Base-by-base conservation (phyloP, 345 rosid species). In the Eucalyptus decipiens region DNA sequence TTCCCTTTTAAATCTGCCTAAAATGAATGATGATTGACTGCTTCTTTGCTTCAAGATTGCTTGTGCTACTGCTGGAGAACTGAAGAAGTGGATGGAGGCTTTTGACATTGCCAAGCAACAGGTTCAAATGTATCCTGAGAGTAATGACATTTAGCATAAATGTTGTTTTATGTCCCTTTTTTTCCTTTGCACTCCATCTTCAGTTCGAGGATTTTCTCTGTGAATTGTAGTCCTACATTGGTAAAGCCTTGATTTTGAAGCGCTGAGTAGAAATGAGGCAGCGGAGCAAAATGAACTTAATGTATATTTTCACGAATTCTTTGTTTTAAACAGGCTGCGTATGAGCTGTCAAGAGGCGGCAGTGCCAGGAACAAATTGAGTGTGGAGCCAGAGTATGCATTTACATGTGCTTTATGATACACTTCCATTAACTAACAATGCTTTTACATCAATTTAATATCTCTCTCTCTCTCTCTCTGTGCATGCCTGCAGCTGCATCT, bases 21-120 rank as follows among this genome's bases (percentile, higher is more conserved):
- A 88, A 72, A 67, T n/a, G 88, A 67, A 50, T 87, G 62, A 81
- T n/a, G 69, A 56, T 87, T 86, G 76, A 89, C 45, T 89, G 86
- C 49, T 88, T 92, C 88, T 89, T 72, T 87, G 85, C 86, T 94
- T 93, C 69, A 89, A 97, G 99, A 96, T 98, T 94, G 99, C 98
- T 90, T 97, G 99, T 93, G 94, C 95, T 88, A 92, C 96, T 6
- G 98, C 98, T 90, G 99, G 96, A 92, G 99, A 98, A 94, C 95
- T 95, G 89, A 89, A 90, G 60, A 95, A 95, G 90, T 98, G 99
- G 99, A 93, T 94, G 91, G 99, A 98, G 89, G 99, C 99, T 88
- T 98, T 98, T 95, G 96, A 97, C 90, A 94, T 93, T 58, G 99
- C 99, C 90, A 98, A 97, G 94, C 98, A 98, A 89, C 99, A 97